A percentile compares a stretch with the other conserved stretches of the same genome.
phyloP scores from a whole-genome alignment of 148 eudicot genomes.

The Linanthus parryae region DNA sequence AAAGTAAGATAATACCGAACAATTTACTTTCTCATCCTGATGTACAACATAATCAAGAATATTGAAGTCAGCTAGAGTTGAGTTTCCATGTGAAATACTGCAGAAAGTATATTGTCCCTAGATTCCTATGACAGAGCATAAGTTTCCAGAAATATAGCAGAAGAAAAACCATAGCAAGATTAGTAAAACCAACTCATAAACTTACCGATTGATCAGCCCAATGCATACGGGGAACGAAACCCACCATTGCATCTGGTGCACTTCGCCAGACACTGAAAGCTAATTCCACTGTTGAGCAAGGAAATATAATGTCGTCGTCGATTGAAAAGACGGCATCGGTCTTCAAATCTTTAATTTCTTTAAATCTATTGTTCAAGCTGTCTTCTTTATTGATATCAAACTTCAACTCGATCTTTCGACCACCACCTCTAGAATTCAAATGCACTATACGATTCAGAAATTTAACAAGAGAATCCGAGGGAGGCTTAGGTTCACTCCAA shows the following conservation, averaged over 20 bases:
- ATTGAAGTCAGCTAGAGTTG: no score
- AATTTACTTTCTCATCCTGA: no score
- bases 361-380: conserved; percentile 86
- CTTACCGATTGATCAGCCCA: conserved; percentile 69
- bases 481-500: conserved; percentile 91
- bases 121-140: neutral
- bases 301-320: conserved; percentile 84
- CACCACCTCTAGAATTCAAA: conserved; percentile 30
- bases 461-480: conserved; percentile 50
- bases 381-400: conserved; percentile 84
- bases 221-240: conserved; percentile 89
- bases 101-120: neutral
- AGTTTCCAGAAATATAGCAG: neutral
- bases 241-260: conserved; percentile 87
- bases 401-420: conserved; percentile 52
- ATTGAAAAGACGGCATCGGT: conserved; percentile 78
- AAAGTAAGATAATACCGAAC: no score
- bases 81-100: no score
- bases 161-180: conserved; percentile 38
- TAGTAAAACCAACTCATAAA: conserved; percentile 64
- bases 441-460: conserved; percentile 36
- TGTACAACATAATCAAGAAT: no score
- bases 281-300: conserved; percentile 72
- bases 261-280: conserved; percentile 77
- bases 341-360: conserved; percentile 62